phyloP scores from a whole-genome alignment of 805 yeast genomes.

The Sugiyamaella qingdaonensis region DNA sequence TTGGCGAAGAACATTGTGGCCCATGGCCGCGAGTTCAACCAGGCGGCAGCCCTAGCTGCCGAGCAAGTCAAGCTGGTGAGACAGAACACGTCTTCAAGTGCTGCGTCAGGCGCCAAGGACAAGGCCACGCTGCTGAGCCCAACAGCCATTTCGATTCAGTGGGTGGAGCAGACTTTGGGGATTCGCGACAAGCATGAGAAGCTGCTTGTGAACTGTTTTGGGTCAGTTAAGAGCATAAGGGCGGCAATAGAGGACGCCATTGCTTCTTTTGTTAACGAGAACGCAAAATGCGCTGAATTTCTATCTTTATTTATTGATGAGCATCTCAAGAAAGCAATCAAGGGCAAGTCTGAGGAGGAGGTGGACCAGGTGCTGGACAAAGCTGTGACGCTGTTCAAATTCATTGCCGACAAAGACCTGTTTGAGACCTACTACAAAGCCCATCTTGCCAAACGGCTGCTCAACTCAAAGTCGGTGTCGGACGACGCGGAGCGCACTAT shows the following conservation, averaged over 20 bases:
- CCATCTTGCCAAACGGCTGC: slow-evolving; percentile 76
- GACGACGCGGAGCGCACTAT: slow-evolving; percentile 66
- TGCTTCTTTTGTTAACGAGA: slow-evolving; percentile 54
- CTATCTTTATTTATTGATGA: slow-evolving; percentile 57
- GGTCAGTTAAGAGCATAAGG: slow-evolving; percentile 45
- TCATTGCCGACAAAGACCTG: slow-evolving; percentile 74
- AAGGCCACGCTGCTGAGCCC: slow-evolving; percentile 23
- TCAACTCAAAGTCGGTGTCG: slow-evolving; percentile 44
- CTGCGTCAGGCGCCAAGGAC: neutral
- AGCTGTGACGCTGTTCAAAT: slow-evolving; percentile 60
- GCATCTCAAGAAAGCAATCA: slow-evolving; percentile 47
- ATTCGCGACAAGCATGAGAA: slow-evolving; percentile 48
- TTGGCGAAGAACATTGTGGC: slow-evolving; percentile 43
- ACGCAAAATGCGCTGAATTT: slow-evolving; percentile 48
- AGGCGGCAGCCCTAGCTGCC: slow-evolving; percentile 18
- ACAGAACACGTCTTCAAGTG: neutral
- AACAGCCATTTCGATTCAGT: slow-evolving; percentile 56
- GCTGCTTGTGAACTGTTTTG: slow-evolving; percentile 48
- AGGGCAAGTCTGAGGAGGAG: slow-evolving; percentile 44
- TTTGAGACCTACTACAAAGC: slow-evolving; percentile 82
- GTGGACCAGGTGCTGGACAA: slow-evolving; percentile 46
- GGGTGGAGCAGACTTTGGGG: slow-evolving; percentile 58
- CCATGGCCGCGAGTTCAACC: slow-evolving; percentile 43
- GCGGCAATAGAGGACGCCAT: slow-evolving; percentile 59
- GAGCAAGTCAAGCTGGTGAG: slow-evolving; percentile 16